phyloP scores from a whole-genome alignment of 75 land plant genomes.

The Pinus tabuliformis region DNA sequence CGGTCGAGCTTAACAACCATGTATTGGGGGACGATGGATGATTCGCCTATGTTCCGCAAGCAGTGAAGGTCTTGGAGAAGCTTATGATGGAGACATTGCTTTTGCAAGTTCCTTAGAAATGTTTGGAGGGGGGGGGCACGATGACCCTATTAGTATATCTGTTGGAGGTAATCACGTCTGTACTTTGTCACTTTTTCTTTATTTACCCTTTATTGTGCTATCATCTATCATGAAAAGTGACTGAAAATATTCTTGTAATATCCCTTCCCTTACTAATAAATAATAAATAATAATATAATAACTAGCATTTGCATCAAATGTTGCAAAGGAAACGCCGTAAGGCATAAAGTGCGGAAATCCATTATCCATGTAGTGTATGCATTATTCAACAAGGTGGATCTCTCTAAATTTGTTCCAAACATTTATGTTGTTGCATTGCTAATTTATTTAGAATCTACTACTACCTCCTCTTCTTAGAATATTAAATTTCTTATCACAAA shows the following conservation, averaged over 20 bases:
- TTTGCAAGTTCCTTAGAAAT: conserved; percentile 93
- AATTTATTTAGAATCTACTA: no score
- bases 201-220: not conserved
- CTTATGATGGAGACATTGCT: conserved; percentile 72
- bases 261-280: no score
- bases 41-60: conserved; percentile 93
- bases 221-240: not conserved
- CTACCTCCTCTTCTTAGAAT: no score
- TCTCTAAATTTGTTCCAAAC: no score
- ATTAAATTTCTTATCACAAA: no score
- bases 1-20: not conserved
- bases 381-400: no score
- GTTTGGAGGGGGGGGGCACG: conserved; percentile 90
- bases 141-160: conserved; percentile 88
- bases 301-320: no score
- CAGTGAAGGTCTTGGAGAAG: conserved; percentile 82
- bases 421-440: no score
- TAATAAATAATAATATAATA: no score
- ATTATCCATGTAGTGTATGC: no score
- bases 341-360: no score
- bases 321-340: no score
- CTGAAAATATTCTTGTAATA: not conserved
- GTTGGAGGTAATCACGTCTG: conserved; percentile 73
- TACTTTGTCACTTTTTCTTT: not conserved
- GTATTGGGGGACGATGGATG: conserved; percentile 51